A percentile compares a stretch with the other conserved stretches of the same genome.
Conservation (phyloP, 441 rosid species). For the Manihot esculenta region DNA sequence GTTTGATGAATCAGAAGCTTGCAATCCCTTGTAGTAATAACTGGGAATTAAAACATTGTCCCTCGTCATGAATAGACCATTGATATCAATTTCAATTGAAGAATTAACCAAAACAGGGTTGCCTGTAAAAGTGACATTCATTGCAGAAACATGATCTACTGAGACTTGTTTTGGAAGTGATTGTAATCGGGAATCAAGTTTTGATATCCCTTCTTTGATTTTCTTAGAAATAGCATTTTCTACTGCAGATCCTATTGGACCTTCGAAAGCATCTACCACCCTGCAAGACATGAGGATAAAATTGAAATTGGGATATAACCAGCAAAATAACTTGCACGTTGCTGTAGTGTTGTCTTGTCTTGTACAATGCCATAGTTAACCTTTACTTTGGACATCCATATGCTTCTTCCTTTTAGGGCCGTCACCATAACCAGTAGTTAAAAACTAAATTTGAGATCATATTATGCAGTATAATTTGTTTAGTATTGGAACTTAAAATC, state of each 20-base stretch:
- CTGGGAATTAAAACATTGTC: constrained; percentile 28
- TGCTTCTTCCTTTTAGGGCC: background rate
- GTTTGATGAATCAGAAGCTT: constrained; percentile 28
- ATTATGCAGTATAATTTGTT: background rate
- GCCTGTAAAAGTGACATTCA: constrained; percentile 64
- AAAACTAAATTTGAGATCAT: too few species aligned
- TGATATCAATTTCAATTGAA: constrained; percentile 52
- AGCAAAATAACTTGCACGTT: background rate
- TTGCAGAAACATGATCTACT: constrained; percentile 49
- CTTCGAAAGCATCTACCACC: constrained; percentile 65
- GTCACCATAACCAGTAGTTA: background rate
- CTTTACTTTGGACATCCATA: background rate
- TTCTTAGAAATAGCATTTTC: constrained; percentile 54
- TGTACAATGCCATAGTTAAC: background rate
- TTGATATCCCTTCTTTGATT: constrained; percentile 52
- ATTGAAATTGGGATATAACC: background rate
- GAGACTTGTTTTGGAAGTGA: constrained; percentile 61
- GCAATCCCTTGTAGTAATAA: constrained; percentile 22
- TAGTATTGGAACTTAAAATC: background rate
- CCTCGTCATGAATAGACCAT: constrained; percentile 54
- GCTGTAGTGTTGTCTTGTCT: background rate
- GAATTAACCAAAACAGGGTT: constrained; percentile 55
- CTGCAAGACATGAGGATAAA: constrained; percentile 34
- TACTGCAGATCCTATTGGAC: constrained; percentile 53
- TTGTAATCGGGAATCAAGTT: constrained; percentile 60